Evolutionary conservation across 306 rosid genomes (phyloP).

Genomic region (apple (Malus domestica)): ASM211411v1 NC_041805.1:7024501-7025000

Average conservation of each 20-base stretch:
- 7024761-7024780: neutral
- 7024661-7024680: constrained; percentile 32
- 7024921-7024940: neutral
- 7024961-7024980: neutral
- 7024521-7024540: constrained; percentile 1
- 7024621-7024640: constrained; percentile 37
- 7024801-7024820: too few relatives aligned
- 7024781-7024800: too few relatives aligned
- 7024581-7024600: too few relatives aligned
- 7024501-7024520: too few relatives aligned
- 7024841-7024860: too few relatives aligned
- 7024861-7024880: too few relatives aligned
- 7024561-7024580: neutral
- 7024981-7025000: constrained; percentile 6
- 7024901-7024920: neutral
- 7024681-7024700: constrained; percentile 27
- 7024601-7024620: constrained; percentile 35
- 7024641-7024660: constrained; percentile 22
- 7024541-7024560: neutral
- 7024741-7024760: neutral
- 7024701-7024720: constrained; percentile 23
- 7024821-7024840: too few relatives aligned
- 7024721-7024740: constrained; percentile 38
- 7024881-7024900: too few relatives aligned
- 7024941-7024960: neutral